These are phyloP conservation scores for Irpex rosettiformis DNA, from an alignment of 1,284 basidiomycete species.

Conservation along the genomic window DNA sequence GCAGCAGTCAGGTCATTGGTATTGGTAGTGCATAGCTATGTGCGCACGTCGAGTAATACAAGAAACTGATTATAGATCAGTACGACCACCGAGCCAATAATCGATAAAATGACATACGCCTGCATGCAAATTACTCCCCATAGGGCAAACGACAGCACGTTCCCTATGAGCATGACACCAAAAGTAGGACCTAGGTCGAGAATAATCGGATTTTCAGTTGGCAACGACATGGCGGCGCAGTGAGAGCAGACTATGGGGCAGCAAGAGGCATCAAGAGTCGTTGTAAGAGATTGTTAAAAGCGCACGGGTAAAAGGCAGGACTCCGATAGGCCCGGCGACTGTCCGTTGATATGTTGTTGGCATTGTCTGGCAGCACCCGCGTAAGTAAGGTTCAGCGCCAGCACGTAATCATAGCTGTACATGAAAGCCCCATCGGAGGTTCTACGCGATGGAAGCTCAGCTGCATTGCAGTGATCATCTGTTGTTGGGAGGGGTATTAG, in stretches of 20 bases:
- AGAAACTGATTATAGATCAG: not conserved
- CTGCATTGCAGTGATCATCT: not conserved
- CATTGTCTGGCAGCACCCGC: not conserved
- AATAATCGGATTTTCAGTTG: not conserved
- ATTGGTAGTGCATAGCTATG: not conserved
- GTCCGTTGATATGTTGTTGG: not conserved
- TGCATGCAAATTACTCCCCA: slow-evolving; percentile 7
- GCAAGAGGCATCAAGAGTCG: not conserved
- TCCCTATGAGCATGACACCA: not conserved
- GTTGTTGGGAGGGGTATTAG: not conserved
- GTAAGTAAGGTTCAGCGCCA: not conserved
- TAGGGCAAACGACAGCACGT: not conserved
- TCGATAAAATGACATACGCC: no score
- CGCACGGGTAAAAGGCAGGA: not conserved
- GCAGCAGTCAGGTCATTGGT: not conserved
- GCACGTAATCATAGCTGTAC: not conserved
- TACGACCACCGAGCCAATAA: no score
- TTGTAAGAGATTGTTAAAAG: not conserved
- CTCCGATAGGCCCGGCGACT: not conserved
- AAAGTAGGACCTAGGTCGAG: not conserved
- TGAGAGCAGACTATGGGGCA: not conserved
- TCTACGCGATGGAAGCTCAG: not conserved
- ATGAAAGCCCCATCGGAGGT: not conserved
- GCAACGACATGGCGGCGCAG: not conserved
- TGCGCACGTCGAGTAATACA: not conserved